Evolutionary conservation across 192 early-diverging fungal genomes (phyloP), one percentile per base, ranked within the genome.

Genomic region (Coemansia sp.): DNA sequence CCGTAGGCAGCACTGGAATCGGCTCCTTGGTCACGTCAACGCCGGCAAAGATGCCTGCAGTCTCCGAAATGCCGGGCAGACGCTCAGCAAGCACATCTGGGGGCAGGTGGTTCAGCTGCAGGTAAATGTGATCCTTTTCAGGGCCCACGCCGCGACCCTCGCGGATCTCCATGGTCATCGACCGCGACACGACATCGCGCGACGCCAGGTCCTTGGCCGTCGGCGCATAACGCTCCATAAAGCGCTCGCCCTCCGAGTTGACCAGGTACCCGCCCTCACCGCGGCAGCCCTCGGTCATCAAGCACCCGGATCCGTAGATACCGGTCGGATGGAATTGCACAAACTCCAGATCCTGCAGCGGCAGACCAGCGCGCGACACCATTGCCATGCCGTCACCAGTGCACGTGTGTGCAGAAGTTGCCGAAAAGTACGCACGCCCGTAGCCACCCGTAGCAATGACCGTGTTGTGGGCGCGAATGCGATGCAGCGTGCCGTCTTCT

Each of bases 1-100:
- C 97, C 63, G 97, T 97, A 61, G 97, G 97, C 44, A 98, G 86
- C 46, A 98, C 95, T 8, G 97, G 97, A 72, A 99, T 99, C 31
- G 97, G 94, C 78, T 97, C 94, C 90, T 99, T 99, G 78, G 95
- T 99, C 28, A 99, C 95, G 84, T 99, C 94, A 61, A 99, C 96
- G 72, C 93, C 93, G 25, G 96, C 91, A 78, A 98, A 98, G 73
- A 98, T 97, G 60, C 93, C 93, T 46, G 96, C 96, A 15, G 94
- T 98, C 84, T 98, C 96, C 15, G 96, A 98, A 67, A 98, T 98
- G 78, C 96, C 96, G 15, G 96, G 96, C 20, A 98, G 86, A 71
- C 94, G 92, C 84, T 94, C 91, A 19, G 89, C 83, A 31, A 98
- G 85, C 28, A 95, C 92, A 49, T 93, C 90, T 57, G 93, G 84